A percentile compares a stretch with the other conserved stretches of the same genome.
Conservation (phyloP, 2,329 filamentous ascomycete species). For the Hymenoscyphus albidus region DNA sequence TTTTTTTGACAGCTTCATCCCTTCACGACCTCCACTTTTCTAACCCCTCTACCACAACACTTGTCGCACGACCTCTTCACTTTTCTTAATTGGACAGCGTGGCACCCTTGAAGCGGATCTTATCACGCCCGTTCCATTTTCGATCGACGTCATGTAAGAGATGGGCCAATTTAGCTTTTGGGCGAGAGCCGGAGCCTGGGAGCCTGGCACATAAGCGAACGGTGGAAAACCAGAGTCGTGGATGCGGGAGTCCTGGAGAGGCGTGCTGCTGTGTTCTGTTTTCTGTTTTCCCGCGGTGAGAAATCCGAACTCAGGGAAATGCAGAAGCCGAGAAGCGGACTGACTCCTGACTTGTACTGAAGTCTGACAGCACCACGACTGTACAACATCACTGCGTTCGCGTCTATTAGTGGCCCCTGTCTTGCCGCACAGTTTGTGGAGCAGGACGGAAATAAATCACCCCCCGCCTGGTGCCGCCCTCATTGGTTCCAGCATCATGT, state of each 20-base stretch:
- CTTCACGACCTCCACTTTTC: not conserved
- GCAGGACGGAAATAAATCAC: not conserved
- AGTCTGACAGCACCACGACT: not conserved
- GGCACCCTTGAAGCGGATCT: constrained; percentile 14
- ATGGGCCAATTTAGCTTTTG: constrained; percentile 5
- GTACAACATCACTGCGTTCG: not conserved
- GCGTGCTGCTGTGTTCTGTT: not conserved
- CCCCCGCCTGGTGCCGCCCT: not conserved
- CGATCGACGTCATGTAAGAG: constrained; percentile 10
- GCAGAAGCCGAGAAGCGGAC: not conserved
- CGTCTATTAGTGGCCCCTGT: not conserved
- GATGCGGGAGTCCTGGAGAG: not conserved
- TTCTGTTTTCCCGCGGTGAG: not conserved
- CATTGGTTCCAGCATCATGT: not conserved
- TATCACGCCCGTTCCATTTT: constrained; percentile 15
- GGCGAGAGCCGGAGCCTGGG: too few relatives aligned
- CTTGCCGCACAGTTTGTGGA: not conserved
- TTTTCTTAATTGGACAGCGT: constrained; percentile 3
- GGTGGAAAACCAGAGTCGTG: not conserved
- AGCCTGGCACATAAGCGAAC: not conserved
- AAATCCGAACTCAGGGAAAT: not conserved
- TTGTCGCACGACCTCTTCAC: not conserved
- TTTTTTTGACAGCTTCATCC: not conserved
- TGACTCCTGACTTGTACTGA: not conserved
- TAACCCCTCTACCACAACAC: constrained; percentile 1